These are phyloP conservation scores for Sphagnum tenellum DNA, from an alignment of 225 moss, liverwort and hornwort genomes.

Conservation along the genomic window DNA sequence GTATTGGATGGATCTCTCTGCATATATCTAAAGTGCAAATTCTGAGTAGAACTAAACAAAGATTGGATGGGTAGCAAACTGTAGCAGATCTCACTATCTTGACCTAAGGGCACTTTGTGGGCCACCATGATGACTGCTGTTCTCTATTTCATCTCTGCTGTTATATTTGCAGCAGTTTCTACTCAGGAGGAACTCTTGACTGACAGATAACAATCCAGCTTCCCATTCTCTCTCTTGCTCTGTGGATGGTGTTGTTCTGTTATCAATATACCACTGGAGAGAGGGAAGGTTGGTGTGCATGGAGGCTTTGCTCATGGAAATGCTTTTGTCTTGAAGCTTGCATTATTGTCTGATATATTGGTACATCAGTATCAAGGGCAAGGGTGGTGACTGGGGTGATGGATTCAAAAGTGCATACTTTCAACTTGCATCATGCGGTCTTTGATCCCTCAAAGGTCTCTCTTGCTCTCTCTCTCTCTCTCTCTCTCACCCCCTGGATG, in stretches of 20 bases:
- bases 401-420: constrained; percentile 99
- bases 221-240: too few relatives aligned
- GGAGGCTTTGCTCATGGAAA: too few relatives aligned
- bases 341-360: constrained; percentile 51
- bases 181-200: constrained; percentile 83
- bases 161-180: constrained; percentile 95
- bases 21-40: too few relatives aligned
- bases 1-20: too few relatives aligned
- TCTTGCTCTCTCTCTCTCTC: not conserved
- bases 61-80: too few relatives aligned
- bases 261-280: too few relatives aligned
- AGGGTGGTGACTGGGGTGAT: constrained; percentile 99
- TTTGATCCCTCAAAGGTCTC: constrained; percentile 91
- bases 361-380: constrained; percentile 98
- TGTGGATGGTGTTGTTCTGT: too few relatives aligned
- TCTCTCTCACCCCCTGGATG: not conserved
- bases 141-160: constrained; percentile 76
- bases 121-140: constrained; percentile 84
- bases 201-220: constrained; percentile 41
- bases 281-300: too few relatives aligned
- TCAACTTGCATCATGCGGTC: constrained; percentile 94
- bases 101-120: constrained; percentile 80
- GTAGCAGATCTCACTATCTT: too few relatives aligned
- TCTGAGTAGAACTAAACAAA: too few relatives aligned
- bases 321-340: too few relatives aligned